phyloP scores from a whole-genome alignment of 2,329 filamentous ascomycete genomes.

The Ophioceras dolichostomum region DNA sequence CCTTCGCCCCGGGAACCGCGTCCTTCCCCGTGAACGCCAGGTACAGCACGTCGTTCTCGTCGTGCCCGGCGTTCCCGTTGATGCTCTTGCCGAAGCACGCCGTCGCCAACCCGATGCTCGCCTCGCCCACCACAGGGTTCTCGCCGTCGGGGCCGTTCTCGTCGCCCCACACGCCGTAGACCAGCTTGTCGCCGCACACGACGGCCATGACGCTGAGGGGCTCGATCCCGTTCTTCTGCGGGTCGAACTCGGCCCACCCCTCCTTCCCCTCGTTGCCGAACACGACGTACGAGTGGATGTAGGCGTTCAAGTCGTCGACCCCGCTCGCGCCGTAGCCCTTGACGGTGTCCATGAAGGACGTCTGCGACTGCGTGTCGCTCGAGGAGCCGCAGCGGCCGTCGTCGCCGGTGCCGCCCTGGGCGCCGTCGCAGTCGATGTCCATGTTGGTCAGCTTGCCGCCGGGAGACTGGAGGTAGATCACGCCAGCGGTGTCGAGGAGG shows the following conservation, averaged over 20 bases:
- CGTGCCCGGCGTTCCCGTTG: slow-evolving; percentile 43
- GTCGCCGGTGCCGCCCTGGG: slow-evolving; percentile 21
- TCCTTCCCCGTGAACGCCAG: slow-evolving; percentile 45
- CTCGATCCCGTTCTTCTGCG: slow-evolving; percentile 20
- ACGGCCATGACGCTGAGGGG: slow-evolving; percentile 42
- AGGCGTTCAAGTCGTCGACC: slow-evolving; percentile 32
- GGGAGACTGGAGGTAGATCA: slow-evolving; percentile 31
- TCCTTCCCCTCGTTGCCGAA: slow-evolving; percentile 33
- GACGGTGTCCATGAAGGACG: slow-evolving; percentile 28
- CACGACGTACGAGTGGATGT: slow-evolving; percentile 40
- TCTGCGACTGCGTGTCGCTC: slow-evolving; percentile 25
- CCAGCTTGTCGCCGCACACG: slow-evolving; percentile 36
- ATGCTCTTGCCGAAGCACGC: slow-evolving; percentile 35
- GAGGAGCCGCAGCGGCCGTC: slow-evolving; percentile 31
- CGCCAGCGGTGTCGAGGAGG: slow-evolving; percentile 16
- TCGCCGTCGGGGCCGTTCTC: slow-evolving; percentile 32
- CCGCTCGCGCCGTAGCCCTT: slow-evolving; percentile 21
- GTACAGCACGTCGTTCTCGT: slow-evolving; percentile 45
- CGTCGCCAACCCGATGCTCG: slow-evolving; percentile 32
- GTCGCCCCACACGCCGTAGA: slow-evolving; percentile 43
- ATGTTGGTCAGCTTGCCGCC: slow-evolving; percentile 34
- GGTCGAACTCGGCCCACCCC: slow-evolving; percentile 25
- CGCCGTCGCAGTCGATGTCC: slow-evolving; percentile 47
- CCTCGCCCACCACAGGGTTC: slow-evolving; percentile 30
- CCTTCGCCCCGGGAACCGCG: slow-evolving; percentile 40